Evolutionary conservation across 2,329 filamentous ascomycete species (phyloP).

Genomic region (Talaromyces sp.): DNA sequence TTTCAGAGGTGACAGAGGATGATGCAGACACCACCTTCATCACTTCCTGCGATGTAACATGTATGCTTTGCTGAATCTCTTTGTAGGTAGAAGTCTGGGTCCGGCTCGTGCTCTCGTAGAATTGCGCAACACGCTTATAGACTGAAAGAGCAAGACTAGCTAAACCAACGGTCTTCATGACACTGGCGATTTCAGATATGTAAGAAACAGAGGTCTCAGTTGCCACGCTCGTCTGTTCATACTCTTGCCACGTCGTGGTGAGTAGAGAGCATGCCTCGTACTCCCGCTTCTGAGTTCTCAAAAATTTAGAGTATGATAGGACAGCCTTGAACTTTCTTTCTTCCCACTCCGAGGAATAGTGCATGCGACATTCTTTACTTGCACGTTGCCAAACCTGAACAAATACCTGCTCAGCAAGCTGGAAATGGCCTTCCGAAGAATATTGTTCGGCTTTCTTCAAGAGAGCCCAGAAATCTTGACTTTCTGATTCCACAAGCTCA

Average conservation of each 20-base stretch:
- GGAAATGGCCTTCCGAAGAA: slow-evolving; percentile 32
- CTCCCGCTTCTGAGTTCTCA: slow-evolving; percentile 47
- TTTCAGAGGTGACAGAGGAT: slow-evolving; percentile 41
- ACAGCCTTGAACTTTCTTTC: slow-evolving; percentile 50
- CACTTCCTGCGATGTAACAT: slow-evolving; percentile 45
- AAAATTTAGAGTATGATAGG: slow-evolving; percentile 49
- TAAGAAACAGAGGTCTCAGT: slow-evolving; percentile 41
- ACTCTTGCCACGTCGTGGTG: slow-evolving; percentile 51
- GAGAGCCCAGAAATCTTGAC: slow-evolving; percentile 38
- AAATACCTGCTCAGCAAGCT: slow-evolving; percentile 48
- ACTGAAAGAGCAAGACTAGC: slow-evolving; percentile 48
- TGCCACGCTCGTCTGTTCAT: slow-evolving; percentile 42
- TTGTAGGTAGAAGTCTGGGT: slow-evolving; percentile 36
- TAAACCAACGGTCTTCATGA: slow-evolving; percentile 49
- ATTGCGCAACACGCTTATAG: slow-evolving; percentile 45
- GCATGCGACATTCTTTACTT: slow-evolving; percentile 46
- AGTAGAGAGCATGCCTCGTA: slow-evolving; percentile 49
- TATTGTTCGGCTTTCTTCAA: slow-evolving; percentile 42
- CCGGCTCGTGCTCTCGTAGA: slow-evolving; percentile 40
- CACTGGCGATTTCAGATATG: slow-evolving; percentile 43
- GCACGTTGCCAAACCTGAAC: slow-evolving; percentile 54
- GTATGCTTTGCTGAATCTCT: slow-evolving; percentile 47
- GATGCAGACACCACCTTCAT: slow-evolving; percentile 34
- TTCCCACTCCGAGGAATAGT: slow-evolving; percentile 48
- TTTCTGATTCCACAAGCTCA: slow-evolving; percentile 31